Percentiles rank a stretch among this genome's conserved stretches.
Evolutionary conservation across 2,329 filamentous ascomycete species (phyloP).

Genomic region (Epichloe gansuensis): DNA sequence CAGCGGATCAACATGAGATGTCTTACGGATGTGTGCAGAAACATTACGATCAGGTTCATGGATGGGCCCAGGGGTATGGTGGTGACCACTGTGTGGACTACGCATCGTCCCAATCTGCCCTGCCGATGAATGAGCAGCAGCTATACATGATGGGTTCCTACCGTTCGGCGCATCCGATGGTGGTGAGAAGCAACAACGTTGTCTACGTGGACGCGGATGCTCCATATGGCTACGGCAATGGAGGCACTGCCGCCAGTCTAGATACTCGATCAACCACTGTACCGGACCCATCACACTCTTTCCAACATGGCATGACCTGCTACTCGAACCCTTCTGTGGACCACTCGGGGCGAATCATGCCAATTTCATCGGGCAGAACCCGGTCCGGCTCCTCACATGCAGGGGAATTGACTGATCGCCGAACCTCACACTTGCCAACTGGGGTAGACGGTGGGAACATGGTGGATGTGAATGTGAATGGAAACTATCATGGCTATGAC

Average conservation of each 20-base stretch:
- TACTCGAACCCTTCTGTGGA: constrained; percentile 5
- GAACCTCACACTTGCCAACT: background rate
- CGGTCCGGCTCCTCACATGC: background rate
- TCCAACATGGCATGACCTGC: constrained; percentile 9
- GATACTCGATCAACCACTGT: constrained; percentile 8
- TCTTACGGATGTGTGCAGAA: constrained; percentile 14
- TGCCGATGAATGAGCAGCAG: constrained; percentile 10
- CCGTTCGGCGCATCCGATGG: constrained; percentile 12
- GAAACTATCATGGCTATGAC: constrained; percentile 4
- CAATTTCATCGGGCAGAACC: background rate
- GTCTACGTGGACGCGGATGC: constrained; percentile 17
- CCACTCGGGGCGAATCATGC: background rate
- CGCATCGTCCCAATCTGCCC: constrained; percentile 11
- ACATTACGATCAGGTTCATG: constrained; percentile 13
- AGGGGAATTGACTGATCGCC: background rate
- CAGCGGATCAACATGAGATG: constrained; percentile 3
- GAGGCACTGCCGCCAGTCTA: constrained; percentile 7
- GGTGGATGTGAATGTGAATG: background rate
- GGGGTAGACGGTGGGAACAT: background rate
- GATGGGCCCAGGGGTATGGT: constrained; percentile 14
- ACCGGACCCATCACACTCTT: constrained; percentile 11
- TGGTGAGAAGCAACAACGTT: constrained; percentile 8
- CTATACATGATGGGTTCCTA: constrained; percentile 15
- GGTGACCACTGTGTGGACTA: constrained; percentile 16
- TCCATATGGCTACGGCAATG: constrained; percentile 14